Conservation (phyloP, 2,329 filamentous ascomycete genomes). For the Aspergillus fischeri region DNA sequence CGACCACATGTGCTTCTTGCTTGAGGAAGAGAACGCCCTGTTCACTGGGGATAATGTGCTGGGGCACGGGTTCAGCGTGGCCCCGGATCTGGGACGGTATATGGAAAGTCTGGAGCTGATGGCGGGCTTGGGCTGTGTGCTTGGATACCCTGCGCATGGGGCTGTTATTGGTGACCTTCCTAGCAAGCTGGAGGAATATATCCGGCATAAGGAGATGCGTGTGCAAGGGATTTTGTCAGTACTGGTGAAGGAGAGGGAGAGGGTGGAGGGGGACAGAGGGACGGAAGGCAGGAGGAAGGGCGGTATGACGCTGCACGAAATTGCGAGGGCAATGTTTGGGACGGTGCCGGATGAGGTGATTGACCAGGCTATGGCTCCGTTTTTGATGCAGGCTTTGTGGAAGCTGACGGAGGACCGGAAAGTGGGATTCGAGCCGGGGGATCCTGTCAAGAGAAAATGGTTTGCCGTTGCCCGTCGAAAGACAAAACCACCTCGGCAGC, state of each 20-base stretch:
- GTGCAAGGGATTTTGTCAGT: background rate
- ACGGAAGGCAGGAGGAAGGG: no score
- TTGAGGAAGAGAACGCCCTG: conserved; percentile 69
- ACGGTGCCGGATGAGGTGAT: no score
- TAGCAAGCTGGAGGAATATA: background rate
- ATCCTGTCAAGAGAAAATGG: no score
- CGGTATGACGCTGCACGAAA: conserved; percentile 4
- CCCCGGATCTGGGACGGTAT: conserved; percentile 38
- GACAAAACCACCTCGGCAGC: no score
- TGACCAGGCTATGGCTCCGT: no score
- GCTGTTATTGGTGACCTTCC: conserved; percentile 10
- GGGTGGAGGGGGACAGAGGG: no score
- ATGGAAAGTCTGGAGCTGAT: conserved; percentile 35
- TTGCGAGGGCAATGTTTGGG: no score
- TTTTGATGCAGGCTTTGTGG: background rate
- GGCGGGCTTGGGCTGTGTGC: conserved; percentile 29
- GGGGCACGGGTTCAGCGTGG: conserved; percentile 50
- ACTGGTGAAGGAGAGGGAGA: background rate
- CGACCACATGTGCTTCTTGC: conserved; percentile 71
- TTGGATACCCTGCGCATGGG: conserved; percentile 48
- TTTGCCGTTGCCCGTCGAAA: no score
- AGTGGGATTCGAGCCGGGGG: background rate
- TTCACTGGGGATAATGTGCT: conserved; percentile 80
- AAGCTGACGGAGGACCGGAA: background rate
- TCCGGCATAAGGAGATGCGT: conserved; percentile 1